Base-by-base conservation (phyloP, 331 rosid species). In the Quercus phellos region DNA sequence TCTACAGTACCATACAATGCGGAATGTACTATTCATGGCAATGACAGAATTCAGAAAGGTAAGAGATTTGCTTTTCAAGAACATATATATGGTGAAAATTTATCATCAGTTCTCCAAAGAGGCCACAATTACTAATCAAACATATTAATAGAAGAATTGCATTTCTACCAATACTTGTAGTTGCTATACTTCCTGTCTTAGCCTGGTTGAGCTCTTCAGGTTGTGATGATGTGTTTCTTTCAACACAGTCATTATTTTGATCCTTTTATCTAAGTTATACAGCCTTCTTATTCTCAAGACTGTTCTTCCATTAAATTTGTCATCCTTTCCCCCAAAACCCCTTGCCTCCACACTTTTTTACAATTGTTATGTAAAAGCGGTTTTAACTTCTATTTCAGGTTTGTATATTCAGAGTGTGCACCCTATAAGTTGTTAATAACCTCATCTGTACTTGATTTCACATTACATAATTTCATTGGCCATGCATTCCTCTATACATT, bases 1-100 rank as follows among this genome's bases (percentile, higher is more conserved):
- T 75, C 85, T 78, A 68, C 96, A 95, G 99, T 91, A 88, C 81
- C 99, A 95, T 79, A 88, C 90, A 27, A 75, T 95, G 84, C 89
- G 96, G 73, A 92, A 95, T 81, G 81, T 90, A 67, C 90, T 90
- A 79, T 91, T 82, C 75, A 73, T 95, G 98, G 93, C 96, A 54
- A 83, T 79, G 94, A 87, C 94, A 58, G 97, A 92, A 77, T 90
- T 92, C 75, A 55, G 38, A 80, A 77, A 86, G 90, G 97, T 92
- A 81, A 68, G 12, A 11, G 32, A 53, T 27, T 67, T 51, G 26
- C 13, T 55, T 68, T 73, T 53, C n/a, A 18, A 18, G 24, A 32
- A 38, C 18, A 29, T 26, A 29, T 53, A 18, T 35, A 1, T 26
- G 18, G 55, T 64, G 70, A 17, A 29, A 64, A 17, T 30, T 64